phyloP scores from a whole-genome alignment of 2,329 filamentous ascomycete species.

The Decorospora gaudefroyi region DNA sequence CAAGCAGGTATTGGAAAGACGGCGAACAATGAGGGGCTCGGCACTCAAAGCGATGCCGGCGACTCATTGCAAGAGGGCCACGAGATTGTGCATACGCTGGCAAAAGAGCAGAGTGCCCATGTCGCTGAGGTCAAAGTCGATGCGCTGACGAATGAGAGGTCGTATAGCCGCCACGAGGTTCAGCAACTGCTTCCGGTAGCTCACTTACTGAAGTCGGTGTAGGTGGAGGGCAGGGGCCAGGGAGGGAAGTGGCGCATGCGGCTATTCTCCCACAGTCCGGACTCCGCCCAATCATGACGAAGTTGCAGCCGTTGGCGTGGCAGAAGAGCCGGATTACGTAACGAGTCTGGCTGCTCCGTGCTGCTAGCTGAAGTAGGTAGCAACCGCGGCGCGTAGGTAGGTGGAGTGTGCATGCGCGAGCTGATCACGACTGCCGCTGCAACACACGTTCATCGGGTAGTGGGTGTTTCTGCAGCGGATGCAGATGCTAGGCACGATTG shows the following conservation, averaged over 20 bases:
- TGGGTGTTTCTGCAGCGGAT: background rate
- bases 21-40: constrained; percentile 39
- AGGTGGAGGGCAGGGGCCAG: constrained; percentile 12
- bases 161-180: constrained; percentile 27
- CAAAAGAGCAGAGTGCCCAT: constrained; percentile 34
- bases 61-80: constrained; percentile 40
- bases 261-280: constrained; percentile 24
- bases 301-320: constrained; percentile 10
- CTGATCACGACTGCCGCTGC: constrained; percentile 9
- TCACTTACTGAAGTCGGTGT: constrained; percentile 17
- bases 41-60: constrained; percentile 26
- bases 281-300: constrained; percentile 15
- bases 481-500: constrained; percentile 1
- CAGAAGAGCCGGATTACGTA: constrained; percentile 19
- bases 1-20: constrained; percentile 31
- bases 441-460: constrained; percentile 1
- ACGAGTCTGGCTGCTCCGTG: constrained; percentile 3
- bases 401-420: constrained; percentile 4
- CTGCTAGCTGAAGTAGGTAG: constrained; percentile 16
- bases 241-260: constrained; percentile 16
- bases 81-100: constrained; percentile 43
- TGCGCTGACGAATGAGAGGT: constrained; percentile 31
- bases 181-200: constrained; percentile 13
- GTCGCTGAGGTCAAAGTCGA: constrained; percentile 30
- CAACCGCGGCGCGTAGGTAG: constrained; percentile 9